Percentiles rank a stretch among this genome's conserved stretches.
phyloP scores from a whole-genome alignment of 1,284 basidiomycete species.

The Tranzscheliella williamsii region DNA sequence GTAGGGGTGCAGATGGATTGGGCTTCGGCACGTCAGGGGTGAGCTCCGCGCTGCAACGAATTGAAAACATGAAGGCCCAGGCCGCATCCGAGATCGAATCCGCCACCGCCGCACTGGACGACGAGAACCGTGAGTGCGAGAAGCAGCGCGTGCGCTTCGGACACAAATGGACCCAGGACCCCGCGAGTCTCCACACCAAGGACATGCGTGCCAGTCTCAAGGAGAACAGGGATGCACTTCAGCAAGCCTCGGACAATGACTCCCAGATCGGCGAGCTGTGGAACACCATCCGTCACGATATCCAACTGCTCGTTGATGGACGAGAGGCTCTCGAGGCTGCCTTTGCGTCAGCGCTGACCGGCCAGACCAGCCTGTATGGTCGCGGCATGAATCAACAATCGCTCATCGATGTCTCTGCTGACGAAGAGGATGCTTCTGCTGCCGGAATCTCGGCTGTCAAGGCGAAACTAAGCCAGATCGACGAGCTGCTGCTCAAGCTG shows the following conservation, averaged over 20 bases:
- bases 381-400: constrained; percentile 4
- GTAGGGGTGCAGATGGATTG: constrained; percentile 70
- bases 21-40: constrained; percentile 42
- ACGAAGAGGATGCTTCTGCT: constrained; percentile 37
- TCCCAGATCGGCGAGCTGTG: constrained; percentile 75
- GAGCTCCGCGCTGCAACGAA: constrained; percentile 30
- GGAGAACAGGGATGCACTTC: constrained; percentile 74
- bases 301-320: constrained; percentile 68
- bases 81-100: constrained; percentile 34
- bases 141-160: constrained; percentile 72
- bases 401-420: constrained; percentile 40
- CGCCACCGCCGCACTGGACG: constrained; percentile 43
- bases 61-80: constrained; percentile 35
- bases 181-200: constrained; percentile 69
- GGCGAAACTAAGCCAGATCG: constrained; percentile 38
- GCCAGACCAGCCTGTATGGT: constrained; percentile 31
- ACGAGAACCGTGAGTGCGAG: constrained; percentile 62
- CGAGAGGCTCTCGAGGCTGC: constrained; percentile 71
- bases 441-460: constrained; percentile 21
- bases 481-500: constrained; percentile 41
- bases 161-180: constrained; percentile 86
- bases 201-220: constrained; percentile 78
- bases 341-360: constrained; percentile 67
- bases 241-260: constrained; percentile 79
- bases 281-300: constrained; percentile 72